Evolutionary conservation across 768 basidiomycete species (phyloP), one percentile per base, ranked within the genome.

Genomic region (Thelephora aurantiotincta): DNA sequence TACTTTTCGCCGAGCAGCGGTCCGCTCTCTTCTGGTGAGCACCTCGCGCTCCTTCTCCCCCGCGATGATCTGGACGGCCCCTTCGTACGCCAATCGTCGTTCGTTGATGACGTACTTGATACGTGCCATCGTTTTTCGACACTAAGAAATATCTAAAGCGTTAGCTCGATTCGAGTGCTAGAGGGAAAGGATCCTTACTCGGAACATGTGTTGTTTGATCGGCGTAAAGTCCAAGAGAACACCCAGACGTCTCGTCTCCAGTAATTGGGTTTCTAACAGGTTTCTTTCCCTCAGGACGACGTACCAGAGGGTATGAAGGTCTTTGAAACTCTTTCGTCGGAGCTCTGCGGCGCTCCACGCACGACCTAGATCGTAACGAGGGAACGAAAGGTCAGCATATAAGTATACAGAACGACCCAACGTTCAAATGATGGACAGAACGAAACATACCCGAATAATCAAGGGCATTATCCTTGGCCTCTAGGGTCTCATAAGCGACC

Each of bases 281-380:
- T 98, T 99, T 3, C 86, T 75, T 63, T 99, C 96, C 53, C 89
- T 72, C 42, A 91, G 57, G 20, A 90, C 67, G 43, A 97, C 72
- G 61, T 94, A 97, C 94, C 96, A 99, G 34, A 99, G 71, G 7
- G 80, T 85, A 63, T 99, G 96, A 52, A 99, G 67, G 59, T 98
- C 93, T 50, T 77, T 75, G 69, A 98, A 98, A 52, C 79, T 86
- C 65, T 97, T 97, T 46, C 82, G 69, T 34, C 96, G 74, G 42
- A 99, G 72, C 58, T 98, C 96, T 9, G 76, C 70, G 6, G 91
- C 82, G 46, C 67, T 73, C 93, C 93, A 98, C 20, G 86, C 69
- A 46, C 94, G 78, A 35, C 92, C 94, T 93, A 57, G n/a, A 5
- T 22, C 14, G 9, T 50, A 51, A 50, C 48, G 16, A 11, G 36